Conservation (phyloP, 768 basidiomycete genomes). For the Tulasnella sp. region DNA sequence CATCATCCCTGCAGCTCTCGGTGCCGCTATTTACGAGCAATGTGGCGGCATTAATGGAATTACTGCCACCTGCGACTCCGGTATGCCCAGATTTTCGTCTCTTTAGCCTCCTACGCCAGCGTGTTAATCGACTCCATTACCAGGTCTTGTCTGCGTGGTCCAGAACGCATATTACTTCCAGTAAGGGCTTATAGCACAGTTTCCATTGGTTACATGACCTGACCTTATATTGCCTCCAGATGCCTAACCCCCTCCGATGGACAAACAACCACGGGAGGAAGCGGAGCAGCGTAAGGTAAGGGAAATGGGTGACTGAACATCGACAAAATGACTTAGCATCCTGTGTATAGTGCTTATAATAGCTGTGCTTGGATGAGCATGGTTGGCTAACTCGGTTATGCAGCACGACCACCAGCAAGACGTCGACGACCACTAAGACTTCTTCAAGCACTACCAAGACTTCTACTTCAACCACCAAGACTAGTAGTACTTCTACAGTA, state of each 20-base stretch:
- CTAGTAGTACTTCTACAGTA: not conserved
- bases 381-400: not conserved
- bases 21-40: not conserved
- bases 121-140: not conserved
- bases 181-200: not conserved
- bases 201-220: not conserved
- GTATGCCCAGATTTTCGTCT: not conserved
- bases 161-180: not conserved
- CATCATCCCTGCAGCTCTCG: not conserved
- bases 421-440: not conserved
- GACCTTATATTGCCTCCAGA: not conserved
- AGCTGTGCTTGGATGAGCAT: not conserved
- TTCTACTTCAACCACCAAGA: not conserved
- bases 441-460: not conserved
- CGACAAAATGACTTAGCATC: not conserved
- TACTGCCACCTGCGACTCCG: not conserved
- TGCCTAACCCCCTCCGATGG: not conserved
- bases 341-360: not conserved
- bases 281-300: not conserved
- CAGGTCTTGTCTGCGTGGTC: not conserved
- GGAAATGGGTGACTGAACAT: not conserved
- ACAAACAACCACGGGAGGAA: not conserved
- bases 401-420: not conserved
- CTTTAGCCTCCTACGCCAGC: not conserved
- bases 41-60: not conserved